Base-by-base conservation (phyloP, 2,329 filamentous ascomycete genomes). In the Fusarium sp. region DNA sequence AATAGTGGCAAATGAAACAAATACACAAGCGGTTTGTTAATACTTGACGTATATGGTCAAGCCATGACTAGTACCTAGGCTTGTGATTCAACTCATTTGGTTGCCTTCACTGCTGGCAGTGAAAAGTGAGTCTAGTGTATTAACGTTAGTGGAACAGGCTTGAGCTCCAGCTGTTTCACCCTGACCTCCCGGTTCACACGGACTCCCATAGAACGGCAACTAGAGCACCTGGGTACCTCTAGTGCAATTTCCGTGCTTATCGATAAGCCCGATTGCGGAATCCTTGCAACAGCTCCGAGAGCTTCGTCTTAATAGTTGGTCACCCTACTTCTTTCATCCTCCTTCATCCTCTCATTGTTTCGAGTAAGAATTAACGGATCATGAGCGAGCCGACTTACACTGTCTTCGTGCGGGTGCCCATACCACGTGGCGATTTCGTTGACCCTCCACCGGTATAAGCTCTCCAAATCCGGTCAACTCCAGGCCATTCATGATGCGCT, bases 351-450 rank as follows among this genome's bases (percentile, higher is more conserved):
- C 62, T 59, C 37, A 51, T 58, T 45, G 46, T 54, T 11, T 17
- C 25, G 44, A 50, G 54, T 57, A 64, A 53, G 45, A 40, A 71
- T 80, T 58, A 19, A 52, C 51, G 32, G 39, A 73, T 23, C 57
- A 82, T 82, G 79, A 67, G 87, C 80, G 84, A 88, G 54, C 84
- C 85, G 43, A 83, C 78, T 35, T 90, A 88, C 77, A 97, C 92
- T 15, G 90, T 97, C 62, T 92, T 97, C 74, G 88, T 99, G 67
- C 87, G 94, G 66, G 86, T 98, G n/a, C 96, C 96, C 23, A 96
- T 97, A 75, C 88, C 91, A 35, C 88, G 96, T 57, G 91, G 92
- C 40, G 89, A 92, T 73, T 99, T 99, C 81, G 87, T 94, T 65
- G 95, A 99, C 79, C 96, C 96, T 58, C 92, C 93, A 46, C 90